Percentiles rank a stretch among this genome's conserved stretches.
Evolutionary conservation across 176 grass and related monocot species (phyloP).

Genomic region (maize (Zea mays)): Zm-B73-REFERENCE-NAM-5.0 NC_050102.1:16802001-16802500

Average conservation of each 20-base stretch:
- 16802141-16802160: neutral
- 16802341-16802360: neutral
- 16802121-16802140: neutral
- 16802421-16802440: neutral
- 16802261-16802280: neutral
- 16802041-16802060: neutral
- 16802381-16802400: neutral
- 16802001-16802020: no score
- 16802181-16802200: neutral
- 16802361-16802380: neutral
- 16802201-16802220: neutral
- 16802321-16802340: neutral
- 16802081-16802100: neutral
- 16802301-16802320: neutral
- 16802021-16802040: neutral
- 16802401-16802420: neutral
- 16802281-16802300: neutral
- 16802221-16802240: neutral
- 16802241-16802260: neutral
- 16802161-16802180: neutral
- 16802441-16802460: neutral
- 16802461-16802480: slow-evolving; percentile 1
- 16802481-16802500: slow-evolving; percentile 67
- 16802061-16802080: neutral
- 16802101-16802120: neutral